Conservation (phyloP, 73 alveolate species). For the Uronychia binucleata region DNA sequence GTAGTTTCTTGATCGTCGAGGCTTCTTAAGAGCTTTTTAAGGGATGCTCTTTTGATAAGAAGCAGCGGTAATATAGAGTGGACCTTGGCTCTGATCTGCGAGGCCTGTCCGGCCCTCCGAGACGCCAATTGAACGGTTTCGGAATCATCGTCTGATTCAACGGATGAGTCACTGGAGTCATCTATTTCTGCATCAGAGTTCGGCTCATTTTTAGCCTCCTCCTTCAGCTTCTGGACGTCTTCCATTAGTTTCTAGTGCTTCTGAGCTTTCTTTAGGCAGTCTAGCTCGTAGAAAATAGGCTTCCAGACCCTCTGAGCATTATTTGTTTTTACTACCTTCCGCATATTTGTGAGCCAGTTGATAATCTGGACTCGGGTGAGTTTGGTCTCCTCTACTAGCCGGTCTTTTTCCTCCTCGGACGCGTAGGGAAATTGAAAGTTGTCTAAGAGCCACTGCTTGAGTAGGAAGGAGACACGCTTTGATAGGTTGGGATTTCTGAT, state of each 20-base stretch:
- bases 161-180: background rate
- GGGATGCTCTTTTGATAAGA: background rate
- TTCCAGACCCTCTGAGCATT: background rate
- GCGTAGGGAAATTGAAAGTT: background rate
- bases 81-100: background rate
- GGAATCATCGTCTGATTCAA: background rate
- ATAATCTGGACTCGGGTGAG: background rate
- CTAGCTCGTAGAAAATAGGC: background rate
- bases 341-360: conserved; percentile 2
- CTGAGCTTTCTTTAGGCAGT: background rate
- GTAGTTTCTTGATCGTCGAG: too few species aligned
- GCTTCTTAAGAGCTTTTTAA: background rate
- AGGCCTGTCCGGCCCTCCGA: background rate
- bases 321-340: background rate
- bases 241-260: background rate
- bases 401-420: background rate
- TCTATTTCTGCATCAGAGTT: background rate
- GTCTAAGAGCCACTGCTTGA: background rate
- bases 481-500: background rate
- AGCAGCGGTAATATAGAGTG: background rate
- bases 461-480: background rate
- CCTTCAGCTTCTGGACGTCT: background rate
- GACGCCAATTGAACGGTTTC: too few species aligned
- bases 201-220: background rate
- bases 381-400: background rate